Conservation (phyloP, 495 filamentous ascomycete genomes). For the Xanthoparmelia taractica region DNA sequence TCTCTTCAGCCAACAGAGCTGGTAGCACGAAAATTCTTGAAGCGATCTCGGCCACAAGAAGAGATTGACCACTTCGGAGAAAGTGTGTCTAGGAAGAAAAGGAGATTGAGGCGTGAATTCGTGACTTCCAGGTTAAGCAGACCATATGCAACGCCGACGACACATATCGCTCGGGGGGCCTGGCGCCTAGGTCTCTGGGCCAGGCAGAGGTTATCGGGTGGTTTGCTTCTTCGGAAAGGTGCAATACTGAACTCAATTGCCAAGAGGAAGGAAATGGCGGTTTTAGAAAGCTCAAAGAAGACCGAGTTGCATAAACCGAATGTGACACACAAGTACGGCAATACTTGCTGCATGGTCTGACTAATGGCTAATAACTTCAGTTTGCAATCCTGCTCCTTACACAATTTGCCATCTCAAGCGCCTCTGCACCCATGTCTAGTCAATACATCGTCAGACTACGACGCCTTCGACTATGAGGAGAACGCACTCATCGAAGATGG, state of each 20-base stretch:
- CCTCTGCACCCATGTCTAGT: constrained; percentile 27
- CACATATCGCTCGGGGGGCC: constrained; percentile 57
- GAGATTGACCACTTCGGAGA: constrained; percentile 52
- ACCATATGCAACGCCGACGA: constrained; percentile 60
- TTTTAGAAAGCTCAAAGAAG: neutral
- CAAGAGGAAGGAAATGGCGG: constrained; percentile 27
- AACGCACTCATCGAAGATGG: constrained; percentile 25
- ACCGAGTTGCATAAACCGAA: constrained; percentile 8
- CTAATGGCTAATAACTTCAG: constrained; percentile 2
- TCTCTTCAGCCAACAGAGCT: neutral
- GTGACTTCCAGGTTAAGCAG: constrained; percentile 62
- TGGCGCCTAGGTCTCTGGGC: constrained; percentile 52
- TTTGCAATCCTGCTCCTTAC: neutral
- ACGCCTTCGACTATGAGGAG: constrained; percentile 41
- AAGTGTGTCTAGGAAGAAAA: constrained; percentile 56
- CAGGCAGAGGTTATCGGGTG: constrained; percentile 32
- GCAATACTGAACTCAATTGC: constrained; percentile 49
- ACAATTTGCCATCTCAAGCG: constrained; percentile 15
- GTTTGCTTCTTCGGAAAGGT: constrained; percentile 43
- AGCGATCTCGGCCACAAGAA: constrained; percentile 49
- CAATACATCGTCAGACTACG: constrained; percentile 40
- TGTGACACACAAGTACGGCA: constrained; percentile 15
- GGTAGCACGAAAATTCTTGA: constrained; percentile 26
- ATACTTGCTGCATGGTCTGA: constrained; percentile 1
- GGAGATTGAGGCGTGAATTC: constrained; percentile 52